Base-by-base conservation (phyloP, 768 basidiomycete species). In the Agaricus blazei region DNA sequence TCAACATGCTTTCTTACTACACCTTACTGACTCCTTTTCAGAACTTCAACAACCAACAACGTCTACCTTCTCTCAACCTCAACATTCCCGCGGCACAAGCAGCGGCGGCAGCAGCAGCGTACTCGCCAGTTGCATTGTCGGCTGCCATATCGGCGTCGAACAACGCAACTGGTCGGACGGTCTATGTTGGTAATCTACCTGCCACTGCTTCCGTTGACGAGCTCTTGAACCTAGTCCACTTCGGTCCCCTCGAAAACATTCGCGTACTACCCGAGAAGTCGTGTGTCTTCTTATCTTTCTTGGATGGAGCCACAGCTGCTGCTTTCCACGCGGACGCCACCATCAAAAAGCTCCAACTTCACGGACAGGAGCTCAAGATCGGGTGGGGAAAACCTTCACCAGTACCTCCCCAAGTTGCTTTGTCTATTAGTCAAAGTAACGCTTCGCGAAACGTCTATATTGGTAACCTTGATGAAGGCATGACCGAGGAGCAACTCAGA, bases 311-410 rank as follows among this genome's bases (percentile, higher is more conserved):
- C 28, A 97, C 91, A 4, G 94, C 97, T 8, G 91, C 93, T 0
- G 94, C 93, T 0, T 99, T 99, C 81, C 92, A 96, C 64, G 95
- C 96, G 38, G 97, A 98, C 65, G 96, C 96, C 1, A 86, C 88
- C 31, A 87, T 98, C 68, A 94, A 97, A 76, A 98, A 97, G 69
- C 74, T 98, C 58, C 73, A 89, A 19, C 77, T 99, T 12, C 96
- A 98, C 67, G 91, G 89, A 2, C 93, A 97, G 68, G 97, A 98
- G 69, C 85, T 99, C 64, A 95, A 95, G 75, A 95, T 99, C 60
- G 97, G 97, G 23, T 99, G 96, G 96, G 97, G 96, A 27, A 97
- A 98, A 68, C 89, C 95, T 1, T 87, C 85, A 2, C 84, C 88
- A 14, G 93, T 98, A 2, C 91, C 93, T 0, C 82, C 85, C 26